Percentiles rank a stretch among this genome's conserved stretches.
Conservation (phyloP, 306 rosid species). For the Cucurbita argyrosperma region DNA sequence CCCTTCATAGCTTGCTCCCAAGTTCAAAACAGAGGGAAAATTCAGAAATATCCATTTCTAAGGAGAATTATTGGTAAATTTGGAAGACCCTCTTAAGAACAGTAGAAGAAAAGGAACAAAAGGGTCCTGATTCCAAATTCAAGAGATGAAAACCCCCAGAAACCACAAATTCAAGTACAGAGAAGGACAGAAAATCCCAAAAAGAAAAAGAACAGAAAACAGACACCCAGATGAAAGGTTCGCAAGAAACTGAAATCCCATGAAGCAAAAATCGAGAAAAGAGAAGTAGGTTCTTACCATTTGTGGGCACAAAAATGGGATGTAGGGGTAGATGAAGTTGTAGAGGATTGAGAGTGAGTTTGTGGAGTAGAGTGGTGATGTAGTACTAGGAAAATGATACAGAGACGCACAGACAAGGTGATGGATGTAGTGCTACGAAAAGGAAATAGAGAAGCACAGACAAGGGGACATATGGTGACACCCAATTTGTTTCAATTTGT, state of each 20-base stretch:
- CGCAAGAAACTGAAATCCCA: too few species aligned
- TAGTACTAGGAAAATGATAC: not conserved
- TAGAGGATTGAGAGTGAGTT: not conserved
- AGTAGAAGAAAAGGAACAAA: not conserved
- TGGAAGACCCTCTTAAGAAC: not conserved
- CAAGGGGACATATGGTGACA: not conserved
- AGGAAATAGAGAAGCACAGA: not conserved
- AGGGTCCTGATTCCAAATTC: not conserved
- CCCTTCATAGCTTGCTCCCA: not conserved
- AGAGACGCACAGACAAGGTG: too few species aligned
- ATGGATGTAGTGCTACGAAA: not conserved
- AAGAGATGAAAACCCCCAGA: not conserved
- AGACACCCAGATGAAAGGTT: not conserved
- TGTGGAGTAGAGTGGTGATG: not conserved
- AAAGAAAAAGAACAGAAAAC: too few species aligned
- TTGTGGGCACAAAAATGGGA: not conserved
- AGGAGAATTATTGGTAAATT: not conserved
- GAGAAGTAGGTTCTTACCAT: not conserved
- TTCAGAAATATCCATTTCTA: not conserved
- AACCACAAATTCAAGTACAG: too few species aligned
- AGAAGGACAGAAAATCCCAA: too few species aligned
- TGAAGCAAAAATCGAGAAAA: not conserved
- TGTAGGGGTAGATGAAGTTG: not conserved
- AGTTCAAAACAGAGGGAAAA: not conserved
- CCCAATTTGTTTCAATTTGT: not conserved